A percentile compares a stretch with the other conserved stretches of the same genome.
Conservation (phyloP, 2,329 filamentous ascomycete genomes). For the Apiospora sp. region DNA sequence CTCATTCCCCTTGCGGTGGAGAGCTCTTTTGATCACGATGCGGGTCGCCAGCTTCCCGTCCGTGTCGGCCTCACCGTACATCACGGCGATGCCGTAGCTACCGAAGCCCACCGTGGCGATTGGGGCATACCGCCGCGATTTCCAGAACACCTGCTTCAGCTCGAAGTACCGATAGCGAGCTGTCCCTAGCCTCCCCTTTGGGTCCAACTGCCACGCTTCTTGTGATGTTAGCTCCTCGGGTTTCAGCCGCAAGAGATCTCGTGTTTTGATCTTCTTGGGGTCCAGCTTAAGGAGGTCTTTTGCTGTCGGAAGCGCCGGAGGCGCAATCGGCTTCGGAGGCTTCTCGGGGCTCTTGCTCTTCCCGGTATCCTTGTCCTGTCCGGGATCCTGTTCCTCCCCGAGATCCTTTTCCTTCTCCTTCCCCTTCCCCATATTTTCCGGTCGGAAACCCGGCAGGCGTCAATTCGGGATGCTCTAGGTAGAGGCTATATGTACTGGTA, state of each 20-base stretch:
- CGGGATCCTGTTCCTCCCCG: not conserved
- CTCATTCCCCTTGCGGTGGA: not conserved
- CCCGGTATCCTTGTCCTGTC: not conserved
- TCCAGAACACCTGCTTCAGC: not conserved
- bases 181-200: not conserved
- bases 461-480: not conserved
- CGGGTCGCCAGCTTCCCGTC: not conserved
- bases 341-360: not conserved
- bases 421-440: not conserved
- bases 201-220: not conserved
- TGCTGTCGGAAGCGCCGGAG: too few relatives aligned
- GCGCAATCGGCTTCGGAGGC: too few relatives aligned
- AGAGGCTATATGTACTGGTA: not conserved
- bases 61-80: not conserved
- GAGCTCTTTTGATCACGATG: conserved; percentile 3
- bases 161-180: not conserved
- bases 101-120: conserved; percentile 1
- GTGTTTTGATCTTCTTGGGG: not conserved
- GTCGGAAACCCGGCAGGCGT: not conserved
- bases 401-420: not conserved
- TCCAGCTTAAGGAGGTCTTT: too few relatives aligned
- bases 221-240: not conserved
- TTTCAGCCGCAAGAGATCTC: not conserved
- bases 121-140: not conserved
- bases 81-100: not conserved